Evolutionary conservation across 1,284 basidiomycete species (phyloP), one percentile per base, ranked within the genome.

Genomic region (Apiotrichum laibachii): DNA sequence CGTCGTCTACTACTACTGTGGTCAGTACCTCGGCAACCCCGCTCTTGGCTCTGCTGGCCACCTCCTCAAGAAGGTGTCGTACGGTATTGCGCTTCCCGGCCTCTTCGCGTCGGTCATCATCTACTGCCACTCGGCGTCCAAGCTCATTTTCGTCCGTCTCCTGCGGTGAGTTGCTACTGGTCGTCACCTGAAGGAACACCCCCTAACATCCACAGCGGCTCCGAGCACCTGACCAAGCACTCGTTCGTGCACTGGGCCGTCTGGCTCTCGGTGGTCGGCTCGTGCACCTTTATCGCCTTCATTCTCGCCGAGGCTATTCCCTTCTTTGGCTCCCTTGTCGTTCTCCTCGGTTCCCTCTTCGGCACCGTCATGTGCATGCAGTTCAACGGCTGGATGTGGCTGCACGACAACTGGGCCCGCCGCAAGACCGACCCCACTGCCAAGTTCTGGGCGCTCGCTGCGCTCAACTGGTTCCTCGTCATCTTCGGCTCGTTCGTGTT

Each of bases 171-270:
- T 48, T 2, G 7, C 12, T 10, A 7, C 19, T 10, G 8, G 10
- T 9, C 21, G n/a, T 8, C n/a, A 18, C 19, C 43, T n/a, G 10
- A 8, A 19, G 2, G 18, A 21, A 11, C 26, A 22, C 9, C 3
- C 19, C 1, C 43, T 56, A 33, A 49, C 37, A 19, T 1, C 9
- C 39, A 6, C 43, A 62, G 64, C 43, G 80, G 81, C 59, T 81
- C 83, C 9, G 73, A 75, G 16, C 86, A 88, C 68, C 70, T 88
- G 52, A 82, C 85, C 60, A 78, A 77, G 16, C 83, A 86, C 65
- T 85, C 85, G 0, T 31, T 80, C 19, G 76, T 81, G 7, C 86
- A 86, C 53, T 87, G 86, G 85, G 66, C 72, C 21, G 76, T 80
- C 2, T 88, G 86, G 86, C 74, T 67, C 40, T 56, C 61, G 55